Evolutionary conservation across 148 eudicot genomes (phyloP).

Genomic region (Rhododendron molle): DNA sequence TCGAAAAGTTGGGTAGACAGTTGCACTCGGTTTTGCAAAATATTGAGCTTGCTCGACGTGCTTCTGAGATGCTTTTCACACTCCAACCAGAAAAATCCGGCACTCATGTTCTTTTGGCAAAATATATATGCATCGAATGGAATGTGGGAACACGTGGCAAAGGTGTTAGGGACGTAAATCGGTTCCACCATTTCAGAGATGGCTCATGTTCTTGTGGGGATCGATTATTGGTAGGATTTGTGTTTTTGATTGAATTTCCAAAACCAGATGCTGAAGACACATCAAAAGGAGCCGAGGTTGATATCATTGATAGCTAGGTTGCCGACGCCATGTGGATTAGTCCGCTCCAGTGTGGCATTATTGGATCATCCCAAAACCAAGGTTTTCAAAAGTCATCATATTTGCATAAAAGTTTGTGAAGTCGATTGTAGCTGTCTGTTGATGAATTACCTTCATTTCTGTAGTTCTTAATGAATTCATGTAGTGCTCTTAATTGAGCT

Average conservation of each 20-base stretch:
- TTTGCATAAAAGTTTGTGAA: neutral
- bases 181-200: slow-evolving; percentile 63
- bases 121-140: slow-evolving; percentile 57
- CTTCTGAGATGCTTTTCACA: slow-evolving; percentile 41
- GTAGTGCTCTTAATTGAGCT: slow-evolving; percentile 29
- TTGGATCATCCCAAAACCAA: slow-evolving; percentile 97
- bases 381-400: slow-evolving; percentile 28
- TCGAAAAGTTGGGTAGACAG: slow-evolving; percentile 51
- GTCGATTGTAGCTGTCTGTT: neutral
- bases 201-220: slow-evolving; percentile 54
- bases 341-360: slow-evolving; percentile 88
- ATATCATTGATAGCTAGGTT: slow-evolving; percentile 61
- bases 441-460: slow-evolving; percentile 4
- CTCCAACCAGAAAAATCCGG: slow-evolving; percentile 57
- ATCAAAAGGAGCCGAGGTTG: slow-evolving; percentile 70
- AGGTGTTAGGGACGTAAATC: slow-evolving; percentile 40
- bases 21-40: slow-evolving; percentile 58
- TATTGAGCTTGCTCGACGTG: slow-evolving; percentile 41
- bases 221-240: slow-evolving; percentile 8
- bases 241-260: slow-evolving; percentile 2
- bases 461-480: neutral
- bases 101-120: slow-evolving; percentile 43
- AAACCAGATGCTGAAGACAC: slow-evolving; percentile 68
- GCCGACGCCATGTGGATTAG: slow-evolving; percentile 80
- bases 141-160: slow-evolving; percentile 48